Evolutionary conservation across 768 basidiomycete genomes (phyloP).

Genomic region (Lactarius indigo): DNA sequence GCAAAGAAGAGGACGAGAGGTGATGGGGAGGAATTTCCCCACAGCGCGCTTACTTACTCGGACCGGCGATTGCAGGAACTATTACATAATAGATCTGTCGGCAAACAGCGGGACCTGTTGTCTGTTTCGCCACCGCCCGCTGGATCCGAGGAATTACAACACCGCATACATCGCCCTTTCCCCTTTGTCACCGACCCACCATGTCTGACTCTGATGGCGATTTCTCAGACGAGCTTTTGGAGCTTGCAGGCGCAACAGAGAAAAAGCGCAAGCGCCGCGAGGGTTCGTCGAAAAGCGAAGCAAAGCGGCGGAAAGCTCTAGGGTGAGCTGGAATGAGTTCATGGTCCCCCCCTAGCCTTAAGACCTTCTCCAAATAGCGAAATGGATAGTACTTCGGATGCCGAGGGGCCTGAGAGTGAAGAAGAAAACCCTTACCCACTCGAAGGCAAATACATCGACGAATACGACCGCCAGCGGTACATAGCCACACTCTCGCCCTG

Average conservation of each 20-base stretch:
- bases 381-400: constrained; percentile 41
- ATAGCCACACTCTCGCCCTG: constrained; percentile 17
- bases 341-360: constrained; percentile 1
- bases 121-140: neutral
- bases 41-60: neutral
- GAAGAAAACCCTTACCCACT: constrained; percentile 79
- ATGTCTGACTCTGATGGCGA: constrained; percentile 54
- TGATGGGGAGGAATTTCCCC: neutral
- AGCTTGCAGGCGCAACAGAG: constrained; percentile 65
- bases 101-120: neutral
- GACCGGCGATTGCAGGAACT: neutral
- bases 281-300: constrained; percentile 39
- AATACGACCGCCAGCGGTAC: constrained; percentile 78
- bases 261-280: constrained; percentile 66
- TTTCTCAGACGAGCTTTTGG: constrained; percentile 71
- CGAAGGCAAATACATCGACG: constrained; percentile 88
- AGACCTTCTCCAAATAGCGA: neutral
- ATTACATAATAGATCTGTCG: neutral
- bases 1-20: neutral
- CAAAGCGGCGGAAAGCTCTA: constrained; percentile 67
- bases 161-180: neutral
- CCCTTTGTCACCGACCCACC: constrained; percentile 17
- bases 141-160: neutral
- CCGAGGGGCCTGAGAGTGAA: constrained; percentile 61
- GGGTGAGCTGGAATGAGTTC: constrained; percentile 47